Base-by-base conservation (phyloP, 208 protist species). In the Crithidia thermophila region DNA sequence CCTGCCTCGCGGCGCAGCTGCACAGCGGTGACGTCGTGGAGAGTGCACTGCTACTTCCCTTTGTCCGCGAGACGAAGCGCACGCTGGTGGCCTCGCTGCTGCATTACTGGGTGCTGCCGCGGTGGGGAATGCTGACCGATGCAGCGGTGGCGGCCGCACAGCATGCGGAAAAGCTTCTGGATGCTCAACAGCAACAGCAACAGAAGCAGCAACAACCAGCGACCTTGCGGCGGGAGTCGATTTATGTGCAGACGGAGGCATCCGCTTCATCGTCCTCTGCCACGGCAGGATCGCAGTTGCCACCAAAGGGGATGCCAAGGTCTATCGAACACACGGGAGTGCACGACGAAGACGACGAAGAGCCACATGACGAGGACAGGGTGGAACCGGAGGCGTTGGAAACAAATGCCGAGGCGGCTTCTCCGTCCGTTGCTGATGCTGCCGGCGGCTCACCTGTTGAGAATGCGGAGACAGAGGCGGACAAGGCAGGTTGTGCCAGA, bases 31-130 rank as follows among this genome's bases (percentile, higher is more conserved):
- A 40, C 20, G 57, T 58, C 31, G 45, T 53, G 7, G 77, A 83
- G 63, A 75, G 66, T 25, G 36, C 67, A 27, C 58, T 83, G 21
- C 46, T 83, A 18, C 28, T 40, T 10, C 77, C 52, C 7, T 83
- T 69, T 39, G 59, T 65, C 16, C 23, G 21, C 0, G 77, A 83
- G 45, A 55, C 72, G 4, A 83, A 83, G 31, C 25, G 47, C 2
- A 25, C 52, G n/a, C 16, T 83, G 40, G 25, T 73, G 6, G 40
- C 61, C 3, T 25, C 36, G 36, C 21, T 83, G 27, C 49, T 83
- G 37, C 33, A 60, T 23, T 13, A 34, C 27, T 68, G 72, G 55
- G 51, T 83, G 37, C 43, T 75, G 43, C 77, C 77, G 23, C 69
- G 46, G 25, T 82, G 70, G 71, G 14, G 47, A 23, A 36, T 49